A percentile compares a stretch with the other conserved stretches of the same genome.
These are phyloP conservation scores for Pezicula radicicola DNA, from an alignment of 2,329 filamentous ascomycete species.

Conservation along the genomic window DNA sequence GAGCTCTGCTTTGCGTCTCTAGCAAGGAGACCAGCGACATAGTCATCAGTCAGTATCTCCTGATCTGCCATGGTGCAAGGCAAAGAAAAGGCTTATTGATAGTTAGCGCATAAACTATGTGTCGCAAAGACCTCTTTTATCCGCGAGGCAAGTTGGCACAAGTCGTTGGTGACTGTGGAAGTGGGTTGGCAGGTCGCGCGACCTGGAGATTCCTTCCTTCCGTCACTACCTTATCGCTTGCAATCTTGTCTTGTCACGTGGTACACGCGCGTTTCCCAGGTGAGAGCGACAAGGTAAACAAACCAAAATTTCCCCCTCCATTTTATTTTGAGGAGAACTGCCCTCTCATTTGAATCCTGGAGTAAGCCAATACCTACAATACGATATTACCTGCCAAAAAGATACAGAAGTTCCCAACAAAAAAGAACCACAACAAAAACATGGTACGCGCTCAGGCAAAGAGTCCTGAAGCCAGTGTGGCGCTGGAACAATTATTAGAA, in stretches of 20 bases:
- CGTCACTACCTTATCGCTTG: too few species aligned
- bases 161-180: neutral
- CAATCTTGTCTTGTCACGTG: too few species aligned
- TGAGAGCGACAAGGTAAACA: too few species aligned
- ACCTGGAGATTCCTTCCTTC: neutral
- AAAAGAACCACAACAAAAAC: neutral
- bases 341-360: too few species aligned
- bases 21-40: slow-evolving; percentile 75
- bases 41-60: slow-evolving; percentile 67
- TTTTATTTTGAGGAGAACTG: too few species aligned
- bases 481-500: slow-evolving; percentile 46
- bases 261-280: neutral
- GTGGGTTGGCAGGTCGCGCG: neutral
- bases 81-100: neutral
- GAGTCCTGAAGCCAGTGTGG: slow-evolving; percentile 23
- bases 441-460: slow-evolving; percentile 18
- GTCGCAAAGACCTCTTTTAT: too few species aligned
- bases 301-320: too few species aligned
- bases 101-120: too few species aligned
- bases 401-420: neutral
- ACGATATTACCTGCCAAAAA: neutral
- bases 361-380: neutral
- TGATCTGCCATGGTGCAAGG: slow-evolving; percentile 18
- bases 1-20: slow-evolving; percentile 75
- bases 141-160: neutral